Conservation (phyloP, 75 land plant genomes). For the Sequoiadendron giganteum region DNA sequence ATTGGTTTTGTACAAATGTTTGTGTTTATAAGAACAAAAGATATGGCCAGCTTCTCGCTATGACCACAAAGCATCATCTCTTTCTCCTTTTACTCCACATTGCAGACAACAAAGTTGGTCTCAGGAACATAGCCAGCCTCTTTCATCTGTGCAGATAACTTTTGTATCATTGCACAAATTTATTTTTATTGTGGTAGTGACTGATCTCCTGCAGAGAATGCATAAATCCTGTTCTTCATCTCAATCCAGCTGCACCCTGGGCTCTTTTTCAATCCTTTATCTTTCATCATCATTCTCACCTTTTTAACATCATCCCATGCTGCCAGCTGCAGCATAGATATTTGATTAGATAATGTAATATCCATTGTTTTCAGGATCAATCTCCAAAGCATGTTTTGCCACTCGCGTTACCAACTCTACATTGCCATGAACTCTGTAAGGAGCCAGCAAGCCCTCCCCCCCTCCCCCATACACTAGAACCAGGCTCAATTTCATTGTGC, state of each 20-base stretch:
- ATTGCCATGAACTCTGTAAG: not conserved
- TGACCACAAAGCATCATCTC: not conserved
- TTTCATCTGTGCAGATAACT: not conserved
- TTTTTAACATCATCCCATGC: constrained; percentile 7
- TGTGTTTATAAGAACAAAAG: not conserved
- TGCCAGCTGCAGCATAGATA: constrained; percentile 41
- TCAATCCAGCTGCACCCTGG: constrained; percentile 34
- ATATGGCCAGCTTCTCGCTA: constrained; percentile 3
- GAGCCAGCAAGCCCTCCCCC: not conserved
- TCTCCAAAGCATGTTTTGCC: constrained; percentile 26
- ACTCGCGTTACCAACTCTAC: constrained; percentile 26
- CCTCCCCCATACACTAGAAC: constrained; percentile 14
- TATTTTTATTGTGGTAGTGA: constrained; percentile 9
- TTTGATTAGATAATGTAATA: constrained; percentile 22
- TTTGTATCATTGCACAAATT: constrained; percentile 14
- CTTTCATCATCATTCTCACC: not conserved
- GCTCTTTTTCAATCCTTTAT: not conserved
- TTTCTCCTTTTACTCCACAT: constrained; percentile 8
- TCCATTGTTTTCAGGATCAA: constrained; percentile 38
- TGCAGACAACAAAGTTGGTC: not conserved
- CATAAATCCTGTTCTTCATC: constrained; percentile 27
- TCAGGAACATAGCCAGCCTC: not conserved
- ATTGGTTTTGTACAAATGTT: not conserved
- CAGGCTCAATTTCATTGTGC: constrained; percentile 37
- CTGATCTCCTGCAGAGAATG: constrained; percentile 32